Evolutionary conservation across 2,329 filamentous ascomycete genomes (phyloP), one percentile per base, ranked within the genome.

Genomic region (Aureobasidium sp.): DNA sequence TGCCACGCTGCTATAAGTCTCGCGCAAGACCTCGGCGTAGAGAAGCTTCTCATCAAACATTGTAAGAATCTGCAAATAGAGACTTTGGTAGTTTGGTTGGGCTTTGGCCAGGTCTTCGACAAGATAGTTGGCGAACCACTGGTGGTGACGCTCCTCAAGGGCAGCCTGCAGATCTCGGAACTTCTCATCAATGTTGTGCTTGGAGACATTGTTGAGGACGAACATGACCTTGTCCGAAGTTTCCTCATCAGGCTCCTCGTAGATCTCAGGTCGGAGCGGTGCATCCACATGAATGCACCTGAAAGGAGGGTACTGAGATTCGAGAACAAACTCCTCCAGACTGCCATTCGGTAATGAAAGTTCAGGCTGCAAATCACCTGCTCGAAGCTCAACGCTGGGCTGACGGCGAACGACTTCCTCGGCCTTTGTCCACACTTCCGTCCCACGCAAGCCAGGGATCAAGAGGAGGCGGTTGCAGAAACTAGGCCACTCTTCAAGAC

Each of bases 31-130:
- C 66, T 97, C 90, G 2, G 82, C 78, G 86, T 89, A 95, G 1
- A 98, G 74, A 8, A 78, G 71, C 64, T 81, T 86, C 66, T 93
- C 83, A 60, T 88, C 81, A 61, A 97, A 88, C 29, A 90, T 80
- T 53, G 85, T 85, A 56, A 98, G 79, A 48, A 98, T 79, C 62
- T 95, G 88, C 45, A 97, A 79, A 66, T 98, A 98, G 19, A 98
- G 81, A 56, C 86, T 80, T 62, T 98, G 93, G 64, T 94, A 97
- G 68, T 98, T 98, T 5, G 91, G 90, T 66, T 98, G 91, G 75
- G 95, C 85, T 70, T 96, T 97, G 27, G 91, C 94, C 40, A 94
- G 88, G 66, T 96, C 88, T 64, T 96, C 91, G 2, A 98, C 93
- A 8, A 98, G 77, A 64, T 97, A 95, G 42, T 84, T 84, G 6